Base-by-base conservation (phyloP, 352 stramenopile genomes). In the Phytophthora megakarya region DNA sequence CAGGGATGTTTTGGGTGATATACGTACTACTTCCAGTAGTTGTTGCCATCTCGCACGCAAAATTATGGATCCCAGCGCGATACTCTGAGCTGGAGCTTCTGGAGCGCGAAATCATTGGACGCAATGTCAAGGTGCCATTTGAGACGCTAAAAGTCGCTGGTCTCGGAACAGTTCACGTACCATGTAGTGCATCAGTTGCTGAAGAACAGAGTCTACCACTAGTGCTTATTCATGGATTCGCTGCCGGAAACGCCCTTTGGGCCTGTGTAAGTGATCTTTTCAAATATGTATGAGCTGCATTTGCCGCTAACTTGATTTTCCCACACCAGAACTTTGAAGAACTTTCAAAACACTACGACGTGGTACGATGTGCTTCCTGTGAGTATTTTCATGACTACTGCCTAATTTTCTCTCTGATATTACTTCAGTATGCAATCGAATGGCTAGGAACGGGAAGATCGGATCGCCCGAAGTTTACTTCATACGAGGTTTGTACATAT, bases 381-480 rank as follows among this genome's bases (percentile, higher is more conserved):
- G 30, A 3, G 13, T 35, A 35, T 35, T 11, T 5, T 35, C 30
- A 15, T 35, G 30, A 35, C 8, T 11, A 35, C 13, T 35, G 13
- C 4, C 26, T 32, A 32, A 32, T 32, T 32, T 32, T 32, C 26
- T 32, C 30, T 35, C 13, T 35, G 30, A 46, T 22, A 21, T 37
- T 46, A 16, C n/a, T 10, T 37, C 12, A 90, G 82, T 92, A 90
- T 21, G 80, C 83, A 19, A 63, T 92, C 25, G 83, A 92, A 51
- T 92, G 83, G 83, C 22, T 90, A 12, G 83, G 83, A 39, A 80
- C 78, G 21, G 83, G 80, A 11, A 76, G 79, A 38, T 90, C 80
- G 0, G 68, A 89, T 65, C 83, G 83, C 3, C 83, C 83, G 5
- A 67, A 78, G 7, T 87, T 88, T 45, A 54, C 45, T 21, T 84